Evolutionary conservation across 495 filamentous ascomycete species (phyloP).

Genomic region (Bacidia rubella): DNA sequence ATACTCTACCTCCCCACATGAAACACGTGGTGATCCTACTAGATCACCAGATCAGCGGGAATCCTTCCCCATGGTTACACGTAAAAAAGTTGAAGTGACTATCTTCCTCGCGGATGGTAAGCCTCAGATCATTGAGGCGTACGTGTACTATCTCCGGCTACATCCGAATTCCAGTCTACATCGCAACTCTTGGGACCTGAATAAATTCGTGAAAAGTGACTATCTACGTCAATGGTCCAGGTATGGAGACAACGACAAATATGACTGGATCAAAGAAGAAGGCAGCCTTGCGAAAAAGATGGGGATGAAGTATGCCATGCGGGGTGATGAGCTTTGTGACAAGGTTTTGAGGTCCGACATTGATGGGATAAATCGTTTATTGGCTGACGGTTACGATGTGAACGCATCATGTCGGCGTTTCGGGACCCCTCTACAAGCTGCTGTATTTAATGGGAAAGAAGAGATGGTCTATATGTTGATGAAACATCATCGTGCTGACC

Average conservation of each 20-base stretch:
- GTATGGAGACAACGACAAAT: background rate
- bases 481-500: background rate
- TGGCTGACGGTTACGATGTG: background rate
- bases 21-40: too few relatives aligned
- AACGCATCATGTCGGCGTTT: constrained; percentile 3
- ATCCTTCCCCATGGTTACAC: too few relatives aligned
- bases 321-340: constrained; percentile 1
- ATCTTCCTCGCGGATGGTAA: too few relatives aligned
- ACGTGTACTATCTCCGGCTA: too few relatives aligned
- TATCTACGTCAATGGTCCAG: background rate
- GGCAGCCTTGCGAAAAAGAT: constrained; percentile 2
- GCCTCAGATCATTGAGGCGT: too few relatives aligned
- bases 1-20: too few relatives aligned
- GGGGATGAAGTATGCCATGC: background rate
- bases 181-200: constrained; percentile 1
- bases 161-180: too few relatives aligned
- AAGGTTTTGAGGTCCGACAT: background rate
- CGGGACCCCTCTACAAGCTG: constrained; percentile 4
- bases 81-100: too few relatives aligned
- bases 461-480: background rate
- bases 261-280: constrained; percentile 6
- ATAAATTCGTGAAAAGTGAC: constrained; percentile 1
- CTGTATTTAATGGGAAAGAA: background rate
- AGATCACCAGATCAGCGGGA: too few relatives aligned
- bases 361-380: background rate